These are phyloP conservation scores for Achaetomiella virescens DNA, from an alignment of 495 filamentous ascomycete genomes.

Conservation along the genomic window DNA sequence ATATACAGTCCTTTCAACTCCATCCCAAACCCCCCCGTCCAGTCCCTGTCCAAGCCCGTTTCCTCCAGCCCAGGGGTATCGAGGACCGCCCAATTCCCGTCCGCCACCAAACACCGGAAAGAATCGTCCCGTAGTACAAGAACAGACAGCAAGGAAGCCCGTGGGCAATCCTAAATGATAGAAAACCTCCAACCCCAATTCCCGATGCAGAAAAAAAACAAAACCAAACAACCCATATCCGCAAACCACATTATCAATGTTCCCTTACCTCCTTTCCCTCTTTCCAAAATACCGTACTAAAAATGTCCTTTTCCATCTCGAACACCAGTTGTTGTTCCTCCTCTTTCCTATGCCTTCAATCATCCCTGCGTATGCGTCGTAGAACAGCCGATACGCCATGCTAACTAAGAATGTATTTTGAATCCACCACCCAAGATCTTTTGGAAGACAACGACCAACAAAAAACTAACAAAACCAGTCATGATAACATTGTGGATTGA, in stretches of 20 bases:
- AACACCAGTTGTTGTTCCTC: background rate
- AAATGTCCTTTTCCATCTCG: background rate
- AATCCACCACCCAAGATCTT: too few species aligned
- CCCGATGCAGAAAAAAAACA: background rate
- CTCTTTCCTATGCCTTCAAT: background rate
- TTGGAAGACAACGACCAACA: too few species aligned
- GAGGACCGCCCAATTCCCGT: slow-evolving; percentile 1
- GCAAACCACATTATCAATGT: background rate
- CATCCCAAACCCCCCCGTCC: background rate
- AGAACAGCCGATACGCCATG: background rate
- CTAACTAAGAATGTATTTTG: background rate
- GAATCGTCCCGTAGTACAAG: background rate
- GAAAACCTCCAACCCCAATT: background rate
- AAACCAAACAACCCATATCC: background rate
- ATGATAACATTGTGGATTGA: too few species aligned
- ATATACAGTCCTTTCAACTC: background rate
- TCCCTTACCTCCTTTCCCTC: background rate
- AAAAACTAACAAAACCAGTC: too few species aligned
- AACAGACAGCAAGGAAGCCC: background rate
- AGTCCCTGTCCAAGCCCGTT: background rate
- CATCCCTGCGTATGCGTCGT: slow-evolving; percentile 1
- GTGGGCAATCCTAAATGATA: background rate
- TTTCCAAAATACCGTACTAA: background rate
- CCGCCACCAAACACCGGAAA: background rate
- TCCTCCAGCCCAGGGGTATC: background rate